Evolutionary conservation across 495 filamentous ascomycete genomes (phyloP).

Genomic region (Ascodesmis nigricans): DNA sequence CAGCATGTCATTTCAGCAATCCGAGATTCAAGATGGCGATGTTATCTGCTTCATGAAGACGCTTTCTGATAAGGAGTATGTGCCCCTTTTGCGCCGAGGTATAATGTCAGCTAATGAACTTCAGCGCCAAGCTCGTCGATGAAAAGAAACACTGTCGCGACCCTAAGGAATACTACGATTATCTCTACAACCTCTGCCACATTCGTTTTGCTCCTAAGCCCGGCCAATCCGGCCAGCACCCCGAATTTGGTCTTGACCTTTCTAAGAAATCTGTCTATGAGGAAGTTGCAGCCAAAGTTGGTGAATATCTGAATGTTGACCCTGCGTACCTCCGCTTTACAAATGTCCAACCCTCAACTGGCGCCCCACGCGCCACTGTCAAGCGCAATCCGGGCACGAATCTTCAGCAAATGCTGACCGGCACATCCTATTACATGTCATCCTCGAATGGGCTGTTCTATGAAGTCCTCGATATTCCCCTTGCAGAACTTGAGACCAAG

Average conservation of each 20-base stretch:
- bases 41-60: conserved; percentile 79
- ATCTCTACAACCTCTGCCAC: conserved; percentile 58
- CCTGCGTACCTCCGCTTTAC: conserved; percentile 78
- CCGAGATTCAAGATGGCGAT: conserved; percentile 92
- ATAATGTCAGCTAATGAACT: conserved; percentile 4
- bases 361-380: conserved; percentile 50
- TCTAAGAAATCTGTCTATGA: conserved; percentile 83
- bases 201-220: conserved; percentile 44
- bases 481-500: conserved; percentile 81
- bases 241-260: conserved; percentile 45
- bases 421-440: conserved; percentile 30
- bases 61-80: conserved; percentile 38
- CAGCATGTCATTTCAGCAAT: conserved; percentile 65
- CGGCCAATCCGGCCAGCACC: conserved; percentile 29
- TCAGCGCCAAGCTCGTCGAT: conserved; percentile 7
- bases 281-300: conserved; percentile 64
- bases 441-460: conserved; percentile 55
- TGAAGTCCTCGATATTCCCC: conserved; percentile 77
- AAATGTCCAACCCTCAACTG: conserved; percentile 50
- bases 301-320: conserved; percentile 51
- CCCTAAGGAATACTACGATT: conserved; percentile 74
- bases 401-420: conserved; percentile 48
- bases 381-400: conserved; percentile 46
- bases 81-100: conserved; percentile 3
- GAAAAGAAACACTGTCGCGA: conserved; percentile 32